A percentile compares a stretch with the other conserved stretches of the same genome.
These are phyloP conservation scores for Citrullus amarus DNA, from an alignment of 306 rosid genomes.

Conservation along the genomic window DNA sequence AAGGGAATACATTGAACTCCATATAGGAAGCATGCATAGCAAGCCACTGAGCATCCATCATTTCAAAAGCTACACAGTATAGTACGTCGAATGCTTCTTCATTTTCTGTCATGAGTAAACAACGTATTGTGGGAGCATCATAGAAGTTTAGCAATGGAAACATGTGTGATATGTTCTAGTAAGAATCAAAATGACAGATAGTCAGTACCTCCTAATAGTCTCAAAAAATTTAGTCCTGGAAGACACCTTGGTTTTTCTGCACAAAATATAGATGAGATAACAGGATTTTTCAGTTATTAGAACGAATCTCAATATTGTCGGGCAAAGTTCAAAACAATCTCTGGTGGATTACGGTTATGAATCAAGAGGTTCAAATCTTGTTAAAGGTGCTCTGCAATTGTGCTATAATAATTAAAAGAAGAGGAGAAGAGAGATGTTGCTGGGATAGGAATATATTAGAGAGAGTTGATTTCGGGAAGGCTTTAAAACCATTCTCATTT, in stretches of 20 bases:
- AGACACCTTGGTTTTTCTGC: constrained; percentile 73
- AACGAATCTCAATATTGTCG: background rate
- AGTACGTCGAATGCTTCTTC: constrained; percentile 76
- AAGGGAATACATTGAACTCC: constrained; percentile 67
- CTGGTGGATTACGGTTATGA: background rate
- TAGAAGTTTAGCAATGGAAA: background rate
- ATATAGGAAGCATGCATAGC: constrained; percentile 92
- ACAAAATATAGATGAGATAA: background rate
- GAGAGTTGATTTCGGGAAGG: background rate
- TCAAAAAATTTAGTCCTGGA: constrained; percentile 71
- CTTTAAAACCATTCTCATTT: background rate
- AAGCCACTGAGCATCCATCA: constrained; percentile 98
- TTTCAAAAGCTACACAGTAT: constrained; percentile 73
- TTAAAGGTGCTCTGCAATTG: background rate
- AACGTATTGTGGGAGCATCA: background rate
- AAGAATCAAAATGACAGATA: background rate
- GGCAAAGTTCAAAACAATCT: background rate
- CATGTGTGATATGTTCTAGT: background rate
- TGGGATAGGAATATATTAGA: background rate
- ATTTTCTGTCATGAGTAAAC: constrained; percentile 38
- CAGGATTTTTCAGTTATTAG: background rate
- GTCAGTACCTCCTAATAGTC: constrained; percentile 65
- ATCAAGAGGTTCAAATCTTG: background rate
- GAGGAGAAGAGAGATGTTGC: background rate
- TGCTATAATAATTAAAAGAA: background rate